Percentiles rank a stretch among this genome's conserved stretches.
Conservation (phyloP, 768 basidiomycete species). For the Suillus hirtellus region DNA sequence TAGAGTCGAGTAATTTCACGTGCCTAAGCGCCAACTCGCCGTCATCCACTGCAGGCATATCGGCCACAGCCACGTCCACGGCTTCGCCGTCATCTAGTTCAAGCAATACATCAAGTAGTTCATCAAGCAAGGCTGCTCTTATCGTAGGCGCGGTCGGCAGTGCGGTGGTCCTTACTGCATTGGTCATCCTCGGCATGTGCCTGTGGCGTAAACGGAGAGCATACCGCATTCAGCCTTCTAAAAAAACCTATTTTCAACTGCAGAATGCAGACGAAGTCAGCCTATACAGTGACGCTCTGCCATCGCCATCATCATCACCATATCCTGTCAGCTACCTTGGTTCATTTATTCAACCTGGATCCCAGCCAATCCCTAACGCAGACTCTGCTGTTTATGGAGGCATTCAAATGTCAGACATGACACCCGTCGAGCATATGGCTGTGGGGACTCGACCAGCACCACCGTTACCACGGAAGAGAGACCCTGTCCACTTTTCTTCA, state of each 20-base stretch:
- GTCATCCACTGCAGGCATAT: constrained; percentile 40
- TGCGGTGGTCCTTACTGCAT: constrained; percentile 49
- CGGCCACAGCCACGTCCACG: neutral
- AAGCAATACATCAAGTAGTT: constrained; percentile 7
- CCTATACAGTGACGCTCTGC: constrained; percentile 16
- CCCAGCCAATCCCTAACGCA: constrained; percentile 23
- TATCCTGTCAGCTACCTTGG: constrained; percentile 20
- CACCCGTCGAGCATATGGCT: constrained; percentile 24
- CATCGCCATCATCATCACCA: constrained; percentile 7
- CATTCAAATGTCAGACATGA: constrained; percentile 19
- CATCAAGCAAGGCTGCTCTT: constrained; percentile 38
- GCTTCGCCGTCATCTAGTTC: constrained; percentile 22
- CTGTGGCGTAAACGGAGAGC: constrained; percentile 35
- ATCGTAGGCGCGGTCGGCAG: constrained; percentile 51
- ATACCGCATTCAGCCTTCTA: constrained; percentile 20
- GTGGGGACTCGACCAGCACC: constrained; percentile 23
- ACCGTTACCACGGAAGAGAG: constrained; percentile 32
- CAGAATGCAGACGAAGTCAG: constrained; percentile 33
- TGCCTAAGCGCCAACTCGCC: constrained; percentile 58
- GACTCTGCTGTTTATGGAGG: constrained; percentile 22
- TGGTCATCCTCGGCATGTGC: constrained; percentile 50
- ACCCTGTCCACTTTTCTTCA: constrained; percentile 17
- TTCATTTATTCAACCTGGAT: constrained; percentile 19
- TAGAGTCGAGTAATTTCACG: constrained; percentile 43
- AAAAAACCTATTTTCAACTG: constrained; percentile 28